These are phyloP conservation scores for Cephaloascus albidus DNA, from an alignment of 805 yeast genomes.

Conservation along the genomic window DNA sequence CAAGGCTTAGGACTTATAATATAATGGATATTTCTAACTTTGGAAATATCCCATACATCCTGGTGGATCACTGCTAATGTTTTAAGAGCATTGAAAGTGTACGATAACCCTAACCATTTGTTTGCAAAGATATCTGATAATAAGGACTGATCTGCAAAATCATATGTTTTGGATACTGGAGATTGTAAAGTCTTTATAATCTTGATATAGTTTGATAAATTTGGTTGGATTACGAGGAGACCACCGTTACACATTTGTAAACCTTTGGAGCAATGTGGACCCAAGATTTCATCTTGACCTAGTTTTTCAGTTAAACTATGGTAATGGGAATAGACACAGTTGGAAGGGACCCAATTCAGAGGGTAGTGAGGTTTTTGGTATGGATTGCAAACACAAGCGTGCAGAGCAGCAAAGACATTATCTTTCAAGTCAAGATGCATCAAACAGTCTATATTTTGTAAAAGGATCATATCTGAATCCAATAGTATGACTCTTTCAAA, in stretches of 20 bases:
- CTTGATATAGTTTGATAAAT: constrained; percentile 19
- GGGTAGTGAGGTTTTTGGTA: constrained; percentile 44
- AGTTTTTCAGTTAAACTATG: constrained; percentile 3
- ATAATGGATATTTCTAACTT: constrained; percentile 49
- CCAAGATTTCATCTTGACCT: constrained; percentile 10
- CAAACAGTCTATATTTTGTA: constrained; percentile 50
- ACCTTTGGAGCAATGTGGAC: constrained; percentile 32
- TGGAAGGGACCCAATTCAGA: constrained; percentile 36
- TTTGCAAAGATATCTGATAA: constrained; percentile 42
- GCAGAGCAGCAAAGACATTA: constrained; percentile 43
- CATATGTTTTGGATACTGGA: constrained; percentile 30
- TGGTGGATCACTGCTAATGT: constrained; percentile 36
- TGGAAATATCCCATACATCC: constrained; percentile 34
- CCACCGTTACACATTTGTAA: constrained; percentile 54
- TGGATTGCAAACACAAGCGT: constrained; percentile 59
- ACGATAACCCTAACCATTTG: constrained; percentile 42
- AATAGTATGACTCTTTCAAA: constrained; percentile 46
- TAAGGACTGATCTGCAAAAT: constrained; percentile 51
- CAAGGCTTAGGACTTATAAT: constrained; percentile 55
- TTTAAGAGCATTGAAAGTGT: constrained; percentile 47
- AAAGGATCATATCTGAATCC: constrained; percentile 52
- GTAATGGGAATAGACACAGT: constrained; percentile 41
- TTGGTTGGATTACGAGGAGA: constrained; percentile 40
- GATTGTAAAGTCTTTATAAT: constrained; percentile 30
- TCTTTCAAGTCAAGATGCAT: constrained; percentile 33